Conservation (phyloP, 495 filamentous ascomycete species). For the Penicillium parvum region DNA sequence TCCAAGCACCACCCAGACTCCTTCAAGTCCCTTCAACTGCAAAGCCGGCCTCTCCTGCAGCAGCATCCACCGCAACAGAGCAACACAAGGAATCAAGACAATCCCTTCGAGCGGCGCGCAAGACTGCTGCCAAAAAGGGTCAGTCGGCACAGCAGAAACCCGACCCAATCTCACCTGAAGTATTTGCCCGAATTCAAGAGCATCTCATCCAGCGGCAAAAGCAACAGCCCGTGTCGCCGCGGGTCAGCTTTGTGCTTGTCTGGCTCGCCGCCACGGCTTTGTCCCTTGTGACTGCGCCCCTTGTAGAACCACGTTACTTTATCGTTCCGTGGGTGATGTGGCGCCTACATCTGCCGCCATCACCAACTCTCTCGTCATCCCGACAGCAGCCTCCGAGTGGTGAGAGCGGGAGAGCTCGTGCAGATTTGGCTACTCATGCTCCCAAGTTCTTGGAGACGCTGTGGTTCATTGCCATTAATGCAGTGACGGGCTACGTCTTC, state of each 20-base stretch:
- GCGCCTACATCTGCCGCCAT: constrained; percentile 68
- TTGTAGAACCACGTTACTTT: constrained; percentile 93
- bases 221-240: constrained; percentile 26
- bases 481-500: constrained; percentile 74
- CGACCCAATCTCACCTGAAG: constrained; percentile 29
- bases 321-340: constrained; percentile 95
- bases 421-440: constrained; percentile 29
- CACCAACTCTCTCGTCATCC: constrained; percentile 31
- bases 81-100: constrained; percentile 23
- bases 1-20: constrained; percentile 21
- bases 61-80: constrained; percentile 9
- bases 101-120: constrained; percentile 23
- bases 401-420: constrained; percentile 24
- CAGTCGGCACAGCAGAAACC: constrained; percentile 4
- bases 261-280: constrained; percentile 69
- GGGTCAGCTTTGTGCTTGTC: constrained; percentile 57
- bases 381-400: constrained; percentile 16
- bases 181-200: constrained; percentile 30
- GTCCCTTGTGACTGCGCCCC: constrained; percentile 78
- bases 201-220: constrained; percentile 33
- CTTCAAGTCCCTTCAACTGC: constrained; percentile 18
- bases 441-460: constrained; percentile 64
- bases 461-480: constrained; percentile 74
- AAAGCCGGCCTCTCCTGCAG: constrained; percentile 8
- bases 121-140: constrained; percentile 22